Evolutionary conservation across 805 yeast genomes (phyloP), one percentile per base, ranked within the genome.

Genomic region (Ogataea saltuana): DNA sequence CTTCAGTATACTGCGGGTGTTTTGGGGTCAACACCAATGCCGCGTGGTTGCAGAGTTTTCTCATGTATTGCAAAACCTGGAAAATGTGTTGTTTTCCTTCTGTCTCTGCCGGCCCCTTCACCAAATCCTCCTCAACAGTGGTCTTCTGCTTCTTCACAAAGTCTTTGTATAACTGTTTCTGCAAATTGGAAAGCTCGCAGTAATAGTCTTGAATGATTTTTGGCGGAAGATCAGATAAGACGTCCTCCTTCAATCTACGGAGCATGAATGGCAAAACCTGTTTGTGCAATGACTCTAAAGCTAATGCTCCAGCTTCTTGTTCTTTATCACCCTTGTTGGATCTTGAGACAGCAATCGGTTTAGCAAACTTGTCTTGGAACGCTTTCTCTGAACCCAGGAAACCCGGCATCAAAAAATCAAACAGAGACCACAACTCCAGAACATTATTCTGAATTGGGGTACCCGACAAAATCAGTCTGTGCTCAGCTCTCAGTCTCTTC

Each of bases 391-490:
- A 83, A 11, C 99, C 99, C 51, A 93, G 71, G 59, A 93, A 93
- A 0, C 99, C 99, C 2, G 99, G 99, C 99, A 93, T 93, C 63
- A 93, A 72, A 64, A 89, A 93, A 64, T 93, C 99, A 71, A 93
- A 93, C 58, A 93, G 71, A 3, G 99, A 93, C 99, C 99, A 93
- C 49, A 93, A 70, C 64, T 93, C 99, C 32, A 93, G 73, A 3
- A 93, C 99, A 59, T 93, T 93, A 61, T 93, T 93, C 64, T 93
- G 99, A 55, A 93, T 93, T 11, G 99, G 99, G 0, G 99, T 93
- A 56, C 99, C 99, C 0, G 98, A 87, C 48, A 93, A 71, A 30
- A 93, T 83, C 51, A 93, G 74, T 40, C 99, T 70, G 65, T 93
- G 99, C 48, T 91, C 89, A 1, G 98, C 95, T 44, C 75, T 72